phyloP scores from a whole-genome alignment of 306 rosid genomes.

The Sindora glabra region DNA sequence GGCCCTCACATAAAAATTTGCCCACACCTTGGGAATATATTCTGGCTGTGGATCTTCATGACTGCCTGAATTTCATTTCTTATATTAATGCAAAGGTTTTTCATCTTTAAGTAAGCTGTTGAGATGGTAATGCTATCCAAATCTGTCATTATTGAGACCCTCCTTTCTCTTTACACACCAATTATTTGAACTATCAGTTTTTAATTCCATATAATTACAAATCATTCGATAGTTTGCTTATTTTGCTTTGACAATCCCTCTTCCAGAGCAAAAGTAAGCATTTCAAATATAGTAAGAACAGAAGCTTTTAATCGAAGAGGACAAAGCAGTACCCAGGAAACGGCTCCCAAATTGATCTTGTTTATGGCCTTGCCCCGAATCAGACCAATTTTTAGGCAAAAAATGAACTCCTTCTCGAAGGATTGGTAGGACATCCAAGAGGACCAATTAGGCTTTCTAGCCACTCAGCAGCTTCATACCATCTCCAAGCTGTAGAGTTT shows the following conservation, averaged over 20 bases:
- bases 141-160: not conserved
- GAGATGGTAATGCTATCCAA: conserved; percentile 73
- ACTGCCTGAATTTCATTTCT: conserved; percentile 84
- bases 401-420: conserved; percentile 73
- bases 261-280: not conserved
- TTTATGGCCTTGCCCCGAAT: conserved; percentile 77
- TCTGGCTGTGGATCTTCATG: conserved; percentile 73
- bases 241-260: no score
- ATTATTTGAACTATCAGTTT: no score
- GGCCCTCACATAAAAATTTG: not conserved
- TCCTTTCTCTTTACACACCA: not conserved
- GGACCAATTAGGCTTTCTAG: conserved; percentile 74
- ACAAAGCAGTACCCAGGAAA: conserved; percentile 56
- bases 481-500: conserved; percentile 65
- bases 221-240: not conserved
- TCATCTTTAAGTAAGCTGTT: conserved; percentile 89
- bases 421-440: conserved; percentile 61
- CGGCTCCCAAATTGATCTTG: conserved; percentile 85
- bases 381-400: conserved; percentile 85
- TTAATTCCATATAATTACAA: not conserved
- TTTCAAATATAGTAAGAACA: not conserved
- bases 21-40: conserved; percentile 81
- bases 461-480: conserved; percentile 83
- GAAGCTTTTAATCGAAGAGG: not conserved
- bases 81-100: conserved; percentile 59